phyloP scores from a whole-genome alignment of 2,329 filamentous ascomycete genomes.

The Fusarium sp. region DNA sequence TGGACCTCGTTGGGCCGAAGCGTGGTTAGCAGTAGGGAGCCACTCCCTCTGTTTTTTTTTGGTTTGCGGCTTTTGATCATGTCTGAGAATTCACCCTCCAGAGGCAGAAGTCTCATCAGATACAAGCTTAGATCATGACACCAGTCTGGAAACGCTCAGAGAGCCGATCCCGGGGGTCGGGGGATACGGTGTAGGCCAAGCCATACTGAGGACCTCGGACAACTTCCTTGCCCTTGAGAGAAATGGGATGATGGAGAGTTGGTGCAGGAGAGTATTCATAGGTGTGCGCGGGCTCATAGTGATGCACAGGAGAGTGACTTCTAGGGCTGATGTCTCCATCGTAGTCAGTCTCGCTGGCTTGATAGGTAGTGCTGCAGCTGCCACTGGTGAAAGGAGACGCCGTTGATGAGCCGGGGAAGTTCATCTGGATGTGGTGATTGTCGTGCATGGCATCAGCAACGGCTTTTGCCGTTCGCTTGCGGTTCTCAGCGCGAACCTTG shows the following conservation, averaged over 20 bases:
- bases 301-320: constrained; percentile 28
- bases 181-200: constrained; percentile 51
- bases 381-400: constrained; percentile 61
- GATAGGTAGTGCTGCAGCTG: constrained; percentile 61
- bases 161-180: constrained; percentile 52
- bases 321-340: constrained; percentile 36
- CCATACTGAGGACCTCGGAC: constrained; percentile 50
- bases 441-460: constrained; percentile 50
- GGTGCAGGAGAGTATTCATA: constrained; percentile 26
- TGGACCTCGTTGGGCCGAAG: constrained; percentile 6
- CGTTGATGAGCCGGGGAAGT: constrained; percentile 50
- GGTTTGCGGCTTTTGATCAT: constrained; percentile 51
- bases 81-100: constrained; percentile 54
- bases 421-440: constrained; percentile 51
- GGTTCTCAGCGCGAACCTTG: constrained; percentile 64
- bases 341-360: constrained; percentile 51
- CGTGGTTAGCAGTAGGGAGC: neutral
- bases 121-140: constrained; percentile 32
- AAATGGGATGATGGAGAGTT: constrained; percentile 39
- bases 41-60: neutral
- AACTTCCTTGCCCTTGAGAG: constrained; percentile 59
- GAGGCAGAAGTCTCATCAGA: constrained; percentile 41
- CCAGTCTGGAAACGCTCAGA: constrained; percentile 25
- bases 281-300: constrained; percentile 15
- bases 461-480: constrained; percentile 61